Conservation (phyloP, 2,329 filamentous ascomycete species). For the Alternaria sp. region DNA sequence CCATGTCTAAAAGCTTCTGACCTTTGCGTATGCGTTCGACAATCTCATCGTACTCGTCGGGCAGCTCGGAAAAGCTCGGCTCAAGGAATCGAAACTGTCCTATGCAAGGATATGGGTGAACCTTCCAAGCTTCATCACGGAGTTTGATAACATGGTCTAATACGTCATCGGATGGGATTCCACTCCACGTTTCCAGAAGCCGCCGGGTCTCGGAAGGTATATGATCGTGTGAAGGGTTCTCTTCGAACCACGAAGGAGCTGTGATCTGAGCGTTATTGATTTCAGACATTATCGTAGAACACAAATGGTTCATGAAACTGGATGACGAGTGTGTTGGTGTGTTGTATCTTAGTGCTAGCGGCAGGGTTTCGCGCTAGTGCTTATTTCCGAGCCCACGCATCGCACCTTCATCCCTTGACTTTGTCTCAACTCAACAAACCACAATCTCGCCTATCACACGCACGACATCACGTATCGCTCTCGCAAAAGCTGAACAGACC, state of each 20-base stretch:
- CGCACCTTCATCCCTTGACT: neutral
- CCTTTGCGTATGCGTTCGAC: conserved; percentile 38
- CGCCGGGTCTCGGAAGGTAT: conserved; percentile 37
- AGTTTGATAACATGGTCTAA: conserved; percentile 42
- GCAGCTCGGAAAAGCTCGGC: conserved; percentile 28
- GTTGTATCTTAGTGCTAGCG: neutral
- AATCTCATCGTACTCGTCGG: conserved; percentile 34
- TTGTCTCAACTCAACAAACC: neutral
- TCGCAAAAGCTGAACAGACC: neutral
- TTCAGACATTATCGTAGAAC: conserved; percentile 8
- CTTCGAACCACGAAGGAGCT: conserved; percentile 37
- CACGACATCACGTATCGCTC: neutral
- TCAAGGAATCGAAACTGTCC: conserved; percentile 46
- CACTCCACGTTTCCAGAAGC: conserved; percentile 49
- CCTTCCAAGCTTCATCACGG: conserved; percentile 35
- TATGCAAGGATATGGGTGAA: conserved; percentile 45
- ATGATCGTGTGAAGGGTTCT: conserved; percentile 29
- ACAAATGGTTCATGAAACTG: neutral
- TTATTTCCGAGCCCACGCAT: neutral
- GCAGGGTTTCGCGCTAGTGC: neutral
- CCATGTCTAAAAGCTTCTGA: conserved; percentile 51
- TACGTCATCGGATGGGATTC: conserved; percentile 43
- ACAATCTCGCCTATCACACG: neutral
- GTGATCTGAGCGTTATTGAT: neutral
- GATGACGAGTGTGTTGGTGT: neutral